Base-by-base conservation (phyloP, 129 eudicot genomes). In the Saussurea involucrata region DNA sequence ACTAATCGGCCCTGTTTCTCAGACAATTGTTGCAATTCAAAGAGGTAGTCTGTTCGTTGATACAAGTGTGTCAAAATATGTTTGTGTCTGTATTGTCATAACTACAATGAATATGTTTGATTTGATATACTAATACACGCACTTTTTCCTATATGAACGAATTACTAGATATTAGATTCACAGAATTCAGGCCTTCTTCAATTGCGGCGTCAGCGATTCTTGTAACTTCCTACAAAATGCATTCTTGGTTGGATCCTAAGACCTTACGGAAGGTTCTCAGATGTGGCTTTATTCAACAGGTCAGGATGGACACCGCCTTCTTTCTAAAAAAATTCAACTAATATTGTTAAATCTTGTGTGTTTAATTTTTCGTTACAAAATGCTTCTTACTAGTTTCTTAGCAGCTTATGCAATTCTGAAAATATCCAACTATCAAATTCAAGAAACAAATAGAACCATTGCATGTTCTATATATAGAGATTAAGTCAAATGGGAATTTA, bases 111-210 rank as follows among this genome's bases (percentile, higher is more conserved):
- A 17, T 29, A 18, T 32, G 46, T 25, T 60, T 49, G 42, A 60
- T 24, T n/a, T 15, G 60, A 1, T 20, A 1, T 20, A 31, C 27
- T 33, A 46, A 4, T 33, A n/a, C 31, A 24, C 27, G 27, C 5
- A 10, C 1, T 53, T 18, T 67, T 1, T 1, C 12, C 24, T 24
- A 72, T 24, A 15, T 34, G 25, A 32, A 44, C 8, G 25, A 42
- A 15, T 44, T 27, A 28, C 36, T 76, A 78, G 76, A 78, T 28
- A 69, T 78, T 5, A 11, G 27, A 37, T 28, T 78, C 49, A 69
- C 76, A 11, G 17, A 58, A 66, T 78, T 69, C 82, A 37, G 73
- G 46, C 76, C 82, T 33, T 78, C 82, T 57, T 9, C 27, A 32
- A 11, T 78, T 28, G 44, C 82, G 65, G 82, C 82, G 46, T 69